Percentiles rank a stretch among this genome's conserved stretches.
phyloP scores from a whole-genome alignment of 2,329 filamentous ascomycete genomes.

The Knufia petricola region DNA sequence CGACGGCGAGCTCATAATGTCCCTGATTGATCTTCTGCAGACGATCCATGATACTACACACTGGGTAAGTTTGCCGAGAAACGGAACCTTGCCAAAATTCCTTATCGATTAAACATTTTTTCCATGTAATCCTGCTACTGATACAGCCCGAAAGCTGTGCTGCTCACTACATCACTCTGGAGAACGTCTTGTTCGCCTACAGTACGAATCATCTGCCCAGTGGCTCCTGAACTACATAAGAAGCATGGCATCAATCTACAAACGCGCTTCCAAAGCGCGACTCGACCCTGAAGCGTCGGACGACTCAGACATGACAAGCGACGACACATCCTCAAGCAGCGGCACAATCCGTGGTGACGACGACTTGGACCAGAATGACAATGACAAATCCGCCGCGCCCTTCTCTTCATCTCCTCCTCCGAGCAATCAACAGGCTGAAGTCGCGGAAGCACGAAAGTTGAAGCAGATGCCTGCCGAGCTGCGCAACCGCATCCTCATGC shows the following conservation, averaged over 20 bases:
- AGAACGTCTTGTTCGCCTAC: too few species aligned
- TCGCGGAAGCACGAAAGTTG: background rate
- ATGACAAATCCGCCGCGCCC: too few species aligned
- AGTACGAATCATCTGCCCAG: too few species aligned
- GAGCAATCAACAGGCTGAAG: slow-evolving; percentile 53
- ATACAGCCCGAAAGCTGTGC: background rate
- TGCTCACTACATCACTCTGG: background rate
- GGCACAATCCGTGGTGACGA: slow-evolving; percentile 27
- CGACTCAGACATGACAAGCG: slow-evolving; percentile 22
- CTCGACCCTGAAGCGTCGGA: slow-evolving; percentile 20
- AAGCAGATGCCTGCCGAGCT: slow-evolving; percentile 24
- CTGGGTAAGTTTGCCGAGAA: background rate
- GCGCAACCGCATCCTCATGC: slow-evolving; percentile 63
- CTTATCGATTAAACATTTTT: background rate
- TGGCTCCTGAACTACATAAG: background rate
- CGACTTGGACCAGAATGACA: too few species aligned
- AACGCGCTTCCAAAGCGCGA: slow-evolving; percentile 32
- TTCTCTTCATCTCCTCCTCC: background rate
- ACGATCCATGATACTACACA: too few species aligned
- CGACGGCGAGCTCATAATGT: too few species aligned
- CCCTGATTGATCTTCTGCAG: too few species aligned
- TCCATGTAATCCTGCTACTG: background rate
- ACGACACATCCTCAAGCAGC: slow-evolving; percentile 27
- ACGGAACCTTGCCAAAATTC: background rate
- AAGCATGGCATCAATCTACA: slow-evolving; percentile 49